Conservation (phyloP, 1,284 basidiomycete genomes). For the Limonomyces culmigenus region DNA sequence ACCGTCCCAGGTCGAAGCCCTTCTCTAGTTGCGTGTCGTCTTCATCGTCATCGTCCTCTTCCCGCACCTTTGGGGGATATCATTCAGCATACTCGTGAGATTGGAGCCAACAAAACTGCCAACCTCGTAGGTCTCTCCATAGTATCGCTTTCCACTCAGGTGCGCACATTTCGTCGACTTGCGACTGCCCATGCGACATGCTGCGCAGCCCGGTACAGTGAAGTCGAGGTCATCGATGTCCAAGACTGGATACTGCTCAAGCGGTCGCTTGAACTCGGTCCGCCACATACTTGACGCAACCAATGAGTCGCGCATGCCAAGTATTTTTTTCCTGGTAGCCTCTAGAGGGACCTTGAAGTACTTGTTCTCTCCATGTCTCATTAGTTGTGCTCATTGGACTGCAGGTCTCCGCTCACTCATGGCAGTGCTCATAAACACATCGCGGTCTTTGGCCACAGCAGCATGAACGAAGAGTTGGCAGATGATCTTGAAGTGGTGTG, state of each 20-base stretch:
- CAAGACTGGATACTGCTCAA: conserved; percentile 54
- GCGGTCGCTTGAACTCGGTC: conserved; percentile 40
- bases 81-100: conserved; percentile 16
- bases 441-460: conserved; percentile 39
- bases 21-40: too few species aligned
- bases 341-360: conserved; percentile 58
- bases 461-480: conserved; percentile 77
- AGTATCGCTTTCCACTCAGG: conserved; percentile 42
- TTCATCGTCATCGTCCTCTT: conserved; percentile 12
- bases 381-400: neutral
- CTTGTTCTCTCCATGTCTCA: conserved; percentile 29
- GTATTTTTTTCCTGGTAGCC: conserved; percentile 45
- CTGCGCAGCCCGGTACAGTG: conserved; percentile 51
- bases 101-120: conserved; percentile 12
- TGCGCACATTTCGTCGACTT: conserved; percentile 41
- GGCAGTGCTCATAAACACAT: conserved; percentile 29
- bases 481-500: conserved; percentile 68
- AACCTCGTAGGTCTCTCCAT: conserved; percentile 40
- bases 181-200: conserved; percentile 59
- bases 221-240: conserved; percentile 33
- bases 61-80: conserved; percentile 1
- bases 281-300: conserved; percentile 71
- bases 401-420: too few species aligned
- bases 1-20: conserved; percentile 52
- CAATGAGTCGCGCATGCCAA: conserved; percentile 49